Conservation (phyloP, 352 stramenopile species). For the Phytophthora foliorum region DNA sequence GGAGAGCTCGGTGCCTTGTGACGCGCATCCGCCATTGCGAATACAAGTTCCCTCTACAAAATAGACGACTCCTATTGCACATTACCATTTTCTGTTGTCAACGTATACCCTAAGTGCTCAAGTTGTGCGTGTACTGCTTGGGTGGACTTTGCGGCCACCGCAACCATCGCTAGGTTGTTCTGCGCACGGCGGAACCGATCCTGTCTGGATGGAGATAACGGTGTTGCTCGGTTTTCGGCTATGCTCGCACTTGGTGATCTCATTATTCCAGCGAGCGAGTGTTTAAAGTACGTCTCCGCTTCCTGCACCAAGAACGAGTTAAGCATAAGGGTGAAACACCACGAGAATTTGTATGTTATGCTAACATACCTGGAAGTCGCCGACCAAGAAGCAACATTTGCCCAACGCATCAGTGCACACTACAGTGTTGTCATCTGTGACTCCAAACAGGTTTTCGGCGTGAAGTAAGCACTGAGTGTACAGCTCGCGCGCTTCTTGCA, state of each 20-base stretch:
- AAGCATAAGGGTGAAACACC: background rate
- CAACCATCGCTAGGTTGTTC: slow-evolving; percentile 73
- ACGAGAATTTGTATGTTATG: background rate
- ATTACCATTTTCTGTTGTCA: background rate
- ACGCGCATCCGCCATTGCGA: slow-evolving; percentile 35
- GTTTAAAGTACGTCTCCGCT: slow-evolving; percentile 55
- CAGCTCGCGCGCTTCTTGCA: slow-evolving; percentile 45
- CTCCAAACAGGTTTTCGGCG: slow-evolving; percentile 35
- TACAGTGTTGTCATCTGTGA: slow-evolving; percentile 26
- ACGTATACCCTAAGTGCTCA: slow-evolving; percentile 20
- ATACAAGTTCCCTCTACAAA: slow-evolving; percentile 28
- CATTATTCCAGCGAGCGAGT: slow-evolving; percentile 39
- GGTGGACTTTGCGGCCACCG: slow-evolving; percentile 50
- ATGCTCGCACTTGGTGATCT: background rate
- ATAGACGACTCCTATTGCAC: slow-evolving; percentile 39
- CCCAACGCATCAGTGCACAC: slow-evolving; percentile 58
- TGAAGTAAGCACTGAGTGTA: slow-evolving; percentile 49
- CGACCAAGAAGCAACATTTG: slow-evolving; percentile 65
- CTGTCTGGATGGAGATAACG: slow-evolving; percentile 13
- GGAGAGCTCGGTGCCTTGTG: slow-evolving; percentile 17
- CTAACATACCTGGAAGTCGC: slow-evolving; percentile 56
- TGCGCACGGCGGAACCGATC: slow-evolving; percentile 48
- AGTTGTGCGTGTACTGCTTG: slow-evolving; percentile 28
- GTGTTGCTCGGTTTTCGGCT: background rate
- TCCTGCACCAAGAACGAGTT: slow-evolving; percentile 30